A percentile compares a stretch with the other conserved stretches of the same genome.
These are phyloP conservation scores for Marchantia paleacea DNA, from an alignment of 225 moss, liverwort and hornwort species.

Conservation along the genomic window DNA sequence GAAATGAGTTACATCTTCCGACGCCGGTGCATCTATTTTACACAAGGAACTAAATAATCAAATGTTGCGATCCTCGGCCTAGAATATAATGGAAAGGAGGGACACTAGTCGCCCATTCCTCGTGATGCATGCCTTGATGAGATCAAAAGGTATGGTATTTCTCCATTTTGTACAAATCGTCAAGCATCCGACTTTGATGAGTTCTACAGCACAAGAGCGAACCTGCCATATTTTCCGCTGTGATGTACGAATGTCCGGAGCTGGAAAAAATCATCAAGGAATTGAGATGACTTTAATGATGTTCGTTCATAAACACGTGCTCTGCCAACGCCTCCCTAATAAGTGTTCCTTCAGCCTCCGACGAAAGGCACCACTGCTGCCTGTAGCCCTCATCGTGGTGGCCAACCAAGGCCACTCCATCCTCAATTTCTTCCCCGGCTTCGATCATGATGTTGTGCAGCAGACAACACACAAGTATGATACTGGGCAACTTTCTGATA, in stretches of 20 bases:
- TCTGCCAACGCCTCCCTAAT: constrained; percentile 38
- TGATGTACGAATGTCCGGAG: neutral
- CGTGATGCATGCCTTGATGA: neutral
- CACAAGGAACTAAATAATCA: neutral
- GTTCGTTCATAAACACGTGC: constrained; percentile 22
- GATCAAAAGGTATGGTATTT: neutral
- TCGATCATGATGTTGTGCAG: constrained; percentile 53
- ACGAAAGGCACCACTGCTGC: constrained; percentile 46
- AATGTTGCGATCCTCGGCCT: neutral
- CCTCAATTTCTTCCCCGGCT: constrained; percentile 43
- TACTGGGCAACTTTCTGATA: constrained; percentile 38
- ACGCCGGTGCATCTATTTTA: neutral
- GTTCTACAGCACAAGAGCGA: neutral
- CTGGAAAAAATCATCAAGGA: neutral
- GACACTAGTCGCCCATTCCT: neutral
- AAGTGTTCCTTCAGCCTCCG: constrained; percentile 39
- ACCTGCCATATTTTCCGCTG: neutral
- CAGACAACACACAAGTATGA: constrained; percentile 43
- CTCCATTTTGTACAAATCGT: neutral
- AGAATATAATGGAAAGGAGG: neutral
- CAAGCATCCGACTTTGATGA: neutral
- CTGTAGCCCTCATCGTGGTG: constrained; percentile 52
- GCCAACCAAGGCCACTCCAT: constrained; percentile 42
- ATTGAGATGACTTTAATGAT: neutral
- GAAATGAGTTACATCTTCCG: neutral